These are phyloP conservation scores for Cercospora sp. DNA, from an alignment of 2,329 filamentous ascomycete species.

Conservation along the genomic window DNA sequence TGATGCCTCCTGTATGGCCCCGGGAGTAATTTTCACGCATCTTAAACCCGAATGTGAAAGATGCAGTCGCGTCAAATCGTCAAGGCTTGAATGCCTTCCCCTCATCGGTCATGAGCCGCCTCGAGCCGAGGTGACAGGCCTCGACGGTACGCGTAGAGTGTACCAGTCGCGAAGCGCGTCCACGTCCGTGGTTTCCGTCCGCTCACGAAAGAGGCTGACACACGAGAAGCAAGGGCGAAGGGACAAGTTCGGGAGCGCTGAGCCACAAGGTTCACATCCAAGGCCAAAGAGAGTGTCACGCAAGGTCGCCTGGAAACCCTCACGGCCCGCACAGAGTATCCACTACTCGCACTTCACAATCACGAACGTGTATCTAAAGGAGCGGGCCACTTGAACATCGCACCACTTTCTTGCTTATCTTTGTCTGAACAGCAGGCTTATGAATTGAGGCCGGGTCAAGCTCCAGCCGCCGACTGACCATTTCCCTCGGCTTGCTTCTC, in stretches of 20 bases:
- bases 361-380: neutral
- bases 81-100: neutral
- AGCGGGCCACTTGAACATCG: neutral
- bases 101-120: constrained; percentile 3
- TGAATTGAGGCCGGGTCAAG: neutral
- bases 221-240: neutral
- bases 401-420: neutral
- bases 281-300: neutral
- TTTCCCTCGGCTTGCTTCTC: constrained; percentile 30
- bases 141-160: neutral
- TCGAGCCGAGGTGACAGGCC: constrained; percentile 2
- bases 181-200: neutral
- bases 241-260: neutral
- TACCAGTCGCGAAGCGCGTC: neutral
- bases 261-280: neutral
- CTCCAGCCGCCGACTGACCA: neutral
- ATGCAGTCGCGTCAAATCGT: neutral
- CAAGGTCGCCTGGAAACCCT: neutral
- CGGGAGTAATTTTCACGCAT: constrained; percentile 5
- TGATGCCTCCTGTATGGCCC: neutral
- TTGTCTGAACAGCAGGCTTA: neutral
- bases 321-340: neutral
- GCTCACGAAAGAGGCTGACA: neutral
- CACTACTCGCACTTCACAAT: neutral
- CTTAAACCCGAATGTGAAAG: constrained; percentile 7